Conservation (phyloP, 2,329 filamentous ascomycete species). For the Monosporascus sp. region DNA sequence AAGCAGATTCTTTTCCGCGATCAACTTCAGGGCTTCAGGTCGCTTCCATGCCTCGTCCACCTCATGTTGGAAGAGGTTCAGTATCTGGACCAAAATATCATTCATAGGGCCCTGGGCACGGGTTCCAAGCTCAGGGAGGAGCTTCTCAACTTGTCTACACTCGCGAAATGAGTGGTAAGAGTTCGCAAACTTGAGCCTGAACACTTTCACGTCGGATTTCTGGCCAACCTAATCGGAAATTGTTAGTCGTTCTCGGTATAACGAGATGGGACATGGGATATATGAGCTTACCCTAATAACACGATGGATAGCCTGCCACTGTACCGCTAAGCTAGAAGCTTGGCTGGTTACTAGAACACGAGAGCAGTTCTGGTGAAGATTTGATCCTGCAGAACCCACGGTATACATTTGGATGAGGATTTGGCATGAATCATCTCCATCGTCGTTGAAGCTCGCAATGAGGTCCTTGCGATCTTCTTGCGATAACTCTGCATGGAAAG, state of each 20-base stretch:
- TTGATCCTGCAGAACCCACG: conserved; percentile 23
- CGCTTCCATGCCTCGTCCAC: conserved; percentile 16
- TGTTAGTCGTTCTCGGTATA: conserved; percentile 6
- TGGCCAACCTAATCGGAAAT: conserved; percentile 18
- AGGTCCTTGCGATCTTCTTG: conserved; percentile 16
- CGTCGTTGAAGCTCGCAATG: conserved; percentile 20
- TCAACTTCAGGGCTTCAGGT: conserved; percentile 13
- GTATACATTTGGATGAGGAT: conserved; percentile 26
- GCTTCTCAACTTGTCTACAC: conserved; percentile 24
- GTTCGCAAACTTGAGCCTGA: conserved; percentile 20
- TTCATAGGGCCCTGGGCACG: conserved; percentile 18
- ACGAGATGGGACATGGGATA: too few species aligned
- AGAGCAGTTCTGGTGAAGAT: conserved; percentile 23
- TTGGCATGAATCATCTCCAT: conserved; percentile 14
- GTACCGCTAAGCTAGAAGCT: conserved; percentile 17
- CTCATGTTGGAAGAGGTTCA: conserved; percentile 24
- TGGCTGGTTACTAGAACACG: conserved; percentile 23
- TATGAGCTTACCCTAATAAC: conserved; percentile 23
- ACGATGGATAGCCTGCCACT: conserved; percentile 23
- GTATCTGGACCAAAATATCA: conserved; percentile 14
- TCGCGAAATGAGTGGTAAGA: conserved; percentile 22
- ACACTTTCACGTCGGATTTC: conserved; percentile 17
- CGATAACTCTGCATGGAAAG: conserved; percentile 18
- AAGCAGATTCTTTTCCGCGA: conserved; percentile 13
- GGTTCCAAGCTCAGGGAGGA: conserved; percentile 20